Base-by-base conservation (phyloP, 305 asterid species). In the Plantago rigida region DNA sequence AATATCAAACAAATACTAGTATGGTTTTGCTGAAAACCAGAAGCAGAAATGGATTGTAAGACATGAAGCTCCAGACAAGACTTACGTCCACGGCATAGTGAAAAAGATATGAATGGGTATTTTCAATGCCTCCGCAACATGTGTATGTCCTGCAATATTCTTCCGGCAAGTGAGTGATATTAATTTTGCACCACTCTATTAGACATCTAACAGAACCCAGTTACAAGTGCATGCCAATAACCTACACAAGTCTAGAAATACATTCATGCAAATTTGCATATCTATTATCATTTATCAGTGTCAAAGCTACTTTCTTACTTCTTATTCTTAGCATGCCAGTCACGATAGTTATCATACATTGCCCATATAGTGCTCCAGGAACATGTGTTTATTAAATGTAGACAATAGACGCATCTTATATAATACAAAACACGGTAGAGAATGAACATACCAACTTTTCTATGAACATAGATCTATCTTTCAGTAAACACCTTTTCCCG, bases 61-160 rank as follows among this genome's bases (percentile, higher is more conserved):
- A 29, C 70, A 51, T 66, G 68, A 71, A 49, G 13, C 24, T 56
- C 24, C 56, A 60, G 64, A 61, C 5, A 70, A 74, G 67, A 77
- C 94, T 81, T 82, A 84, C 94, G 95, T 82, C 95, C 95, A 87
- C 17, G 94, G 95, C 95, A 87, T 84, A 54, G 95, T 87, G 69
- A 87, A 87, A 69, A 87, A 82, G 72, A 87, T 81, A 75, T 87
- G 95, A 62, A 87, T 75, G 3, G 94, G 94, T 56, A 87, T 56
- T 69, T 78, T 72, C 77, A 87, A 67, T 31, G 94, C 78, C 75
- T 87, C 95, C 9, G 95, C 94, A 44, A 87, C 85, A 78, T 87
- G 95, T 57, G 78, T 72, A 76, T 85, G 91, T 66, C 94, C 94
- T 87, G 88, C 72, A 75, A 64, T 31, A 15, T 28, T 60, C 65